Evolutionary conservation across 1,139 yeast species (phyloP).

Genomic region (Zygosaccharomyces pseudobailii): DNA sequence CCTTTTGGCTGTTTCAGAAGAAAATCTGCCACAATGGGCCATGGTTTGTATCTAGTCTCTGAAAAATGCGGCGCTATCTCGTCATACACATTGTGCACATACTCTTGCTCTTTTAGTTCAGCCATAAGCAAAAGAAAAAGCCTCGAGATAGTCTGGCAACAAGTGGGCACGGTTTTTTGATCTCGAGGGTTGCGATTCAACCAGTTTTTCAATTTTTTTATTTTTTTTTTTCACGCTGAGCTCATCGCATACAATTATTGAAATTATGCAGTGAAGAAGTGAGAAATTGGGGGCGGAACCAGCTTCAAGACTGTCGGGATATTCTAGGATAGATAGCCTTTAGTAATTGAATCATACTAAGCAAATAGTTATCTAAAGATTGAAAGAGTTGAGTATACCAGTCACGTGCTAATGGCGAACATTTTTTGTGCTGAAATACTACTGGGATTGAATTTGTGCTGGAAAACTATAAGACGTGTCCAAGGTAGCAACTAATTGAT

Average conservation of each 20-base stretch:
- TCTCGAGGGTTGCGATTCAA: not conserved
- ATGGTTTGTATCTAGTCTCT: slow-evolving; percentile 88
- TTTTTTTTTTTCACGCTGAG: not conserved
- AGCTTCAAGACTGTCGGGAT: too few relatives aligned
- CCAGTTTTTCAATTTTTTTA: not conserved
- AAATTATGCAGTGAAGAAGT: too few relatives aligned
- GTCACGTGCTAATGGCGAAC: too few relatives aligned
- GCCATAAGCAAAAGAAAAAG: slow-evolving; percentile 36
- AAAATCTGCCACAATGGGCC: slow-evolving; percentile 90
- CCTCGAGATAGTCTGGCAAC: not conserved
- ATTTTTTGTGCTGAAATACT: too few relatives aligned
- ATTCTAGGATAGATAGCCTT: too few relatives aligned
- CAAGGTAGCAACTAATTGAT: not conserved
- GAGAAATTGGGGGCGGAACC: too few relatives aligned
- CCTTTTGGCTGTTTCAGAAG: slow-evolving; percentile 42
- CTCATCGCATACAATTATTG: not conserved
- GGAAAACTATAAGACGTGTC: not conserved
- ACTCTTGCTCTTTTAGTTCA: slow-evolving; percentile 59
- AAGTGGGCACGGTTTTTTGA: not conserved
- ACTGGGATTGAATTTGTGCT: too few relatives aligned
- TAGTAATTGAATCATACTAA: too few relatives aligned
- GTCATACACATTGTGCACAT: slow-evolving; percentile 86
- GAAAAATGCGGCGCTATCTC: slow-evolving; percentile 92
- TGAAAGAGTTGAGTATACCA: too few relatives aligned
- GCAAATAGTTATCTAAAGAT: too few relatives aligned